A percentile compares a stretch with the other conserved stretches of the same genome.
Conservation (phyloP, 352 stramenopile species). For the Bremia lactucae region DNA sequence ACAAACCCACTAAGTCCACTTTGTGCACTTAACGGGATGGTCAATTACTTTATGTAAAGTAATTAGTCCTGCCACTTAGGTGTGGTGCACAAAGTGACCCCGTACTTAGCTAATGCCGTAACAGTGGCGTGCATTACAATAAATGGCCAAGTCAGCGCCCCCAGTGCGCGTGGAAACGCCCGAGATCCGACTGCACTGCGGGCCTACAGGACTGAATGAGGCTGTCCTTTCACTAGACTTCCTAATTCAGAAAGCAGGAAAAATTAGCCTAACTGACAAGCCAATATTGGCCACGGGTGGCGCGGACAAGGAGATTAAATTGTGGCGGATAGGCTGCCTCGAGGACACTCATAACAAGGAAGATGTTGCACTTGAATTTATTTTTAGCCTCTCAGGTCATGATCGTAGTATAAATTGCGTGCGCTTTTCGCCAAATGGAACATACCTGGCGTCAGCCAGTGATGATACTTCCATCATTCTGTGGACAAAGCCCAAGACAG, state of each 20-base stretch:
- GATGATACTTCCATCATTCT: conserved; percentile 86
- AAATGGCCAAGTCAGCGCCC: no score
- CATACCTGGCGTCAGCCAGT: conserved; percentile 78
- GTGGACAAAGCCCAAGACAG: conserved; percentile 67
- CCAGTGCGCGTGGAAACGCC: conserved; percentile 55
- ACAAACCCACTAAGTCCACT: no score
- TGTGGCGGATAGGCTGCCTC: conserved; percentile 50
- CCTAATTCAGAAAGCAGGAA: conserved; percentile 15
- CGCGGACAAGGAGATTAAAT: conserved; percentile 84
- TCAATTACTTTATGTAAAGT: no score
- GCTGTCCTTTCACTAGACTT: conserved; percentile 80
- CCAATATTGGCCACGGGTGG: conserved; percentile 64
- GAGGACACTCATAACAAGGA: neutral
- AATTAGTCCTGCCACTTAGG: no score
- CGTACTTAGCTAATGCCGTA: no score
- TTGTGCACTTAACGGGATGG: no score
- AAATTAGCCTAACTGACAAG: neutral
- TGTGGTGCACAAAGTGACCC: no score
- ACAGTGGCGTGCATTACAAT: no score
- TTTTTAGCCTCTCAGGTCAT: conserved; percentile 81
- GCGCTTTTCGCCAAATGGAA: conserved; percentile 83
- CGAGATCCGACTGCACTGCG: conserved; percentile 82
- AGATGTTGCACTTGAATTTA: conserved; percentile 38
- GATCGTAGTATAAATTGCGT: conserved; percentile 87
- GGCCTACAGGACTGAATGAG: conserved; percentile 81